phyloP scores from a whole-genome alignment of 2,329 filamentous ascomycete species.

The Rugonectria rugulosa region DNA sequence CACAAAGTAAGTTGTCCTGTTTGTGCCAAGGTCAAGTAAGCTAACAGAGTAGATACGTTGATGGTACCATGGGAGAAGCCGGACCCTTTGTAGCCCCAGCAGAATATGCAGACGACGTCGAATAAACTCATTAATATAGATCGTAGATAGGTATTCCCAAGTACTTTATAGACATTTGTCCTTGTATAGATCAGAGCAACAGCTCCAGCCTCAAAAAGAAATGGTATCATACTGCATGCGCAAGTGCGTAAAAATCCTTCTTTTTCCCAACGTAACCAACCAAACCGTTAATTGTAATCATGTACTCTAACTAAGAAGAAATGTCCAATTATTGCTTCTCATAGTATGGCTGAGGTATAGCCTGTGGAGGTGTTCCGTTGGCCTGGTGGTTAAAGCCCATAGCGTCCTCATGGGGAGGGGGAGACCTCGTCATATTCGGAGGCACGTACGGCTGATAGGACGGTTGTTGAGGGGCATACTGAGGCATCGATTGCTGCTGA shows the following conservation, averaged over 20 bases:
- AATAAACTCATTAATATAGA: constrained; percentile 32
- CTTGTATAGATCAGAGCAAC: constrained; percentile 10
- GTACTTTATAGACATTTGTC: not conserved
- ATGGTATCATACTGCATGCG: constrained; percentile 30
- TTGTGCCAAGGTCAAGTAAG: not conserved
- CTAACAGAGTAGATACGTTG: constrained; percentile 50
- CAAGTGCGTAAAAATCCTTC: constrained; percentile 5
- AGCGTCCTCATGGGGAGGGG: constrained; percentile 38
- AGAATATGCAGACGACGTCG: constrained; percentile 45
- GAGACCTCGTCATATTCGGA: constrained; percentile 20
- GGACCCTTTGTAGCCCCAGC: constrained; percentile 49
- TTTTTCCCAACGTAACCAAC: not conserved
- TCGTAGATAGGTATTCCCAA: constrained; percentile 4
- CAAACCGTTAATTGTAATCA: not conserved
- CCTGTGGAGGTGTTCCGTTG: constrained; percentile 36
- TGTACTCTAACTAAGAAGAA: not conserved
- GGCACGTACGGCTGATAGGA: constrained; percentile 3
- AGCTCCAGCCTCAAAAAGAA: constrained; percentile 22
- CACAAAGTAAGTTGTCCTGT: constrained; percentile 61
- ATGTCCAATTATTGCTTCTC: constrained; percentile 32
- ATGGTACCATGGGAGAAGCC: constrained; percentile 46
- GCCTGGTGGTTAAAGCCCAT: constrained; percentile 45
- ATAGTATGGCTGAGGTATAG: constrained; percentile 26
- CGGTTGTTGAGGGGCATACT: constrained; percentile 9
- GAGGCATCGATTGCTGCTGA: not conserved